Base-by-base conservation (phyloP, 2,329 filamentous ascomycete genomes). In the Claviceps quebecensis region DNA sequence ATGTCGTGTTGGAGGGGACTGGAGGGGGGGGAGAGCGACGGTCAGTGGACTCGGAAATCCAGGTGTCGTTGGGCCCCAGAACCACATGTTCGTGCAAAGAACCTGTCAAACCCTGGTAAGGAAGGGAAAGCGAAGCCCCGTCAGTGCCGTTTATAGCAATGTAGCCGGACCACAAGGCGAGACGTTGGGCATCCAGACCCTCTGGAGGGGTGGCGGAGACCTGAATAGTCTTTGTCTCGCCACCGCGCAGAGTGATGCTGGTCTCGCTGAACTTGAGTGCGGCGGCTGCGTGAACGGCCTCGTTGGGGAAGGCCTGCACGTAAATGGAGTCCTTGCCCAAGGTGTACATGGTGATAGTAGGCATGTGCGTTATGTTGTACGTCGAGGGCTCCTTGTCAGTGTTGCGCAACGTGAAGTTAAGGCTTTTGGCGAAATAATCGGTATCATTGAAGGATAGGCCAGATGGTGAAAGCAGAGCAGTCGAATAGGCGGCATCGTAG, bases 371-470 rank as follows among this genome's bases (percentile, higher is more conserved):
- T 11, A 84, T 64, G 6, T 68, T 66, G 63, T 80, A 81, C 5
- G 72, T 74, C 47, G 79, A 61, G 0, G 68, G 61, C 22, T 68
- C 65, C 16, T 63, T 63, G 47, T 74, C 76, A 4, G 68, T 67
- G 67, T 84, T 84, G 57, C 64, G 70, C 56, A 84, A 69, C 40
- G 68, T 72, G 59, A 84, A 80, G 55, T 72, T 72, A 43, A 72
- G 65, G 2, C 65, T 67, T 11, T 67, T 62, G 45, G 63, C 61
- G 54, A 80, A 74, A 67, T 83, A 61, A 55, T 77, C 75, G 0
- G 78, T 80, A 61, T 84, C 80, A 60, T 84, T 83, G 65, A 83
- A 82, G 4, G 76, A 72, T 14, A 84, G 64, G 61, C 73, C 77
- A n/a, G 75, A 75, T 8, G 70, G 72, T 57, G 72, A 74, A 19